A percentile compares a stretch with the other conserved stretches of the same genome.
phyloP scores from a whole-genome alignment of 352 stramenopile species.

The Globisporangium uncinulatum region DNA sequence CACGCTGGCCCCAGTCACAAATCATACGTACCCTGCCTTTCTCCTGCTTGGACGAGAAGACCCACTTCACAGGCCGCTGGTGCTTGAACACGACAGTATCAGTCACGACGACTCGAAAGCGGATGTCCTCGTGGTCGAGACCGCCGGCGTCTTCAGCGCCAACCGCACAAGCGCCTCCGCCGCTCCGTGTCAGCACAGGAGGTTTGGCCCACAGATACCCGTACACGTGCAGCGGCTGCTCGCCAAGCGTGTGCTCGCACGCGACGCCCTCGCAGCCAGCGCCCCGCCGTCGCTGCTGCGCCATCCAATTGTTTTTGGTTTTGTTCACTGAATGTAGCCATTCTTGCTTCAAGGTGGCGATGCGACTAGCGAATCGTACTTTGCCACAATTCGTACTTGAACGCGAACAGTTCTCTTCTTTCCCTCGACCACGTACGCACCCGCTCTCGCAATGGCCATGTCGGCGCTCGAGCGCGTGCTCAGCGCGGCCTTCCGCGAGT shows the following conservation, averaged over 20 bases:
- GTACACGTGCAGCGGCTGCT: slow-evolving; percentile 62
- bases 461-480: slow-evolving; percentile 37
- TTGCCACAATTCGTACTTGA: neutral
- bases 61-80: slow-evolving; percentile 59
- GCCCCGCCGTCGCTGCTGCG: slow-evolving; percentile 23
- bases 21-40: slow-evolving; percentile 37
- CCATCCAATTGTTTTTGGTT: neutral
- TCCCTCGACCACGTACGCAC: neutral
- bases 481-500: slow-evolving; percentile 68
- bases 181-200: neutral
- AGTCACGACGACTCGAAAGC: slow-evolving; percentile 45
- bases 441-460: slow-evolving; percentile 3
- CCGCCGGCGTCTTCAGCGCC: neutral
- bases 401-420: neutral
- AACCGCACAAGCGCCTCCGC: neutral
- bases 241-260: slow-evolving; percentile 54
- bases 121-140: neutral
- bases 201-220: slow-evolving; percentile 52
- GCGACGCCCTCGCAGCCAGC: slow-evolving; percentile 53
- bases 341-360: neutral
- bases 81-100: slow-evolving; percentile 74
- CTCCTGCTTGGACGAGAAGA: slow-evolving; percentile 74
- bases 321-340: neutral
- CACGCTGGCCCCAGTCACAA: neutral
- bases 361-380: neutral